phyloP scores from a whole-genome alignment of 805 yeast genomes.

The Wickerhamomyces alni region DNA sequence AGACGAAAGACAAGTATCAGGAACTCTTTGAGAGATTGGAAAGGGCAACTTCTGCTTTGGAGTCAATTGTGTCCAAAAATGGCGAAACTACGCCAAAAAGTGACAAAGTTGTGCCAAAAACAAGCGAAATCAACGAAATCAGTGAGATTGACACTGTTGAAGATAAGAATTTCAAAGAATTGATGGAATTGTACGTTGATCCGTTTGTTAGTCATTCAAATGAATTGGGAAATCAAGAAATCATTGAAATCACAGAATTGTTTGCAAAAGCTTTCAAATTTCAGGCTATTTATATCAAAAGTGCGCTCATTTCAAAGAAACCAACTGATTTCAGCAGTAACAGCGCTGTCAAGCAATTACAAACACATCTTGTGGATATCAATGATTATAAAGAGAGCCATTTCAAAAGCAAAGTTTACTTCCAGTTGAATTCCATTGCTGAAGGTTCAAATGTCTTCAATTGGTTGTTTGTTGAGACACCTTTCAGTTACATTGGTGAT shows the following conservation, averaged over 20 bases:
- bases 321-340: slow-evolving; percentile 53
- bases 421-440: slow-evolving; percentile 75
- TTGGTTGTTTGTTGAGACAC: slow-evolving; percentile 79
- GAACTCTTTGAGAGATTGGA: slow-evolving; percentile 19
- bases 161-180: slow-evolving; percentile 37
- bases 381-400: slow-evolving; percentile 66
- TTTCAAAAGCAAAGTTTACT: slow-evolving; percentile 56
- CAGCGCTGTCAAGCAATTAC: slow-evolving; percentile 60
- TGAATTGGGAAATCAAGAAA: slow-evolving; percentile 40
- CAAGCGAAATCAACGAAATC: slow-evolving; percentile 3
- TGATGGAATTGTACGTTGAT: slow-evolving; percentile 44
- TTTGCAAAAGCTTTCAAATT: slow-evolving; percentile 48
- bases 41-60: slow-evolving; percentile 23
- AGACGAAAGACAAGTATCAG: slow-evolving; percentile 7
- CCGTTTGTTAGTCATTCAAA: slow-evolving; percentile 56
- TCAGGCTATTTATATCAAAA: slow-evolving; percentile 53
- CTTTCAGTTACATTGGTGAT: slow-evolving; percentile 71
- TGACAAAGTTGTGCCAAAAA: slow-evolving; percentile 16
- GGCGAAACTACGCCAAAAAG: slow-evolving; percentile 1
- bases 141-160: not conserved
- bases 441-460: slow-evolving; percentile 90
- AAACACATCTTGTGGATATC: slow-evolving; percentile 50
- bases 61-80: slow-evolving; percentile 19
- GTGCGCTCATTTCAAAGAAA: slow-evolving; percentile 56
- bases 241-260: slow-evolving; percentile 45